Base-by-base conservation (phyloP, 495 filamentous ascomycete species). In the Hypoxylon fragiforme region DNA sequence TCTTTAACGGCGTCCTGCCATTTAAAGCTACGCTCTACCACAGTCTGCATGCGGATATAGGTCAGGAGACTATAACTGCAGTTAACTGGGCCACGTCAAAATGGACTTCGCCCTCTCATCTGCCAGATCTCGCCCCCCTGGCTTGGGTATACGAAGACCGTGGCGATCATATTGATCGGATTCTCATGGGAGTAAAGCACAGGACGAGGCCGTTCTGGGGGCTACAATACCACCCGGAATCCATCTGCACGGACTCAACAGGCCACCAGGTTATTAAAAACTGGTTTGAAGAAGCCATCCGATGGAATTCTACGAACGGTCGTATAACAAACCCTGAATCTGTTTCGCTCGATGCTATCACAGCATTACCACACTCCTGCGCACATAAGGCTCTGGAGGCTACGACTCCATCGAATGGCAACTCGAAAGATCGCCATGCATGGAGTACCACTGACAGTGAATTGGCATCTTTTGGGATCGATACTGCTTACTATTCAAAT, bases 191-290 rank as follows among this genome's bases (percentile, higher is more conserved):
- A 2, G 83, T 86, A 14, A 80, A 73, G 40, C 91, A 96, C 65
- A 69, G 39, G 19, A 51, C 57, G 2, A 89, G 85, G 59, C 94
- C 94, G 3, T 95, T 92, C 58, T 96, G 86, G 85, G 94, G 86
- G 0, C 73, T 98, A 26, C 94, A 98, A 63, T 97, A 92, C 66
- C 94, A 98, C 64, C 92, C 92, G 0, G 94, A 98, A 67, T 95
- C 90, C 0, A 86, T 95, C 57, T 96, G 92, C 64, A 95, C 94
- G 3, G 82, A 82, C 41, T 60, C 73, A n/a, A 80, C 83, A 22
- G 88, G 89, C 22, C 79, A 75, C 19, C 67, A 73, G 28, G 73
- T 97, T 22, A 76, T 97, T 19, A 62, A 69, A 36, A 90, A 88
- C 54, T 98, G 92, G 89, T 96, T 91, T 78, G 60, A 45, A 3